Base-by-base conservation (phyloP, 345 rosid genomes). In the Brassica nigra region DNA sequence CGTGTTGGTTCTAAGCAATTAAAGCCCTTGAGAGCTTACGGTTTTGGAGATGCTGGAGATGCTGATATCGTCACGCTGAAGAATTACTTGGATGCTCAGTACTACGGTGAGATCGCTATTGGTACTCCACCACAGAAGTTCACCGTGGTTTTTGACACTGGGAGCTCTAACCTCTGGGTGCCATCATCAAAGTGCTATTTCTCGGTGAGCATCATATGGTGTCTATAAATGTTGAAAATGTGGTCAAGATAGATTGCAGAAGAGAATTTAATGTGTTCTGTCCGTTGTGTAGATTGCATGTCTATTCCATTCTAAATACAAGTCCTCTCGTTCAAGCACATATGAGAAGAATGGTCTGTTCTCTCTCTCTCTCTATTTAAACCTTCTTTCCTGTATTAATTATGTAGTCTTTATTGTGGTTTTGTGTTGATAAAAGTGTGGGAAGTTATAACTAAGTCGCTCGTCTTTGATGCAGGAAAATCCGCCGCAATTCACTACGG, bases 131-230 rank as follows among this genome's bases (percentile, higher is more conserved):
- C 93, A 8, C 99, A 95, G 83, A 89, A 83, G 81, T 95, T 95
- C 86, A 92, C 96, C 1, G 97, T 92, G 81, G 85, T 95, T 64
- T 95, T 95, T 69, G 99, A 95, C 78, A 95, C 98, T 0, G 98
- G 97, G 30, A 95, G 99, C 85, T 86, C 99, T 68, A 92, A 95
- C 81, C 84, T 92, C 36, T 95, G 99, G 99, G 97, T 95, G 78
- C 98, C 99, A 52, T 95, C 99, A 29, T 68, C 97, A 16, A 87
- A 89, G 77, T 95, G 99, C 84, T 82, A 86, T 80, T 88, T 91
- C 77, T 92, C 96, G 66, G 98, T 95, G 77, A 90, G 92, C 68
- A 90, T 90, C 68, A 28, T 52, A 37, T 49, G 49, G 23, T 76
- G 14, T 77, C 33, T 52, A 68, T 67, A 70, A 5, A 62, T 73